These are phyloP conservation scores for Plasmodium falciparum DNA, from an alignment of 169 alveolate genomes.

Conservation along the genomic window DNA sequence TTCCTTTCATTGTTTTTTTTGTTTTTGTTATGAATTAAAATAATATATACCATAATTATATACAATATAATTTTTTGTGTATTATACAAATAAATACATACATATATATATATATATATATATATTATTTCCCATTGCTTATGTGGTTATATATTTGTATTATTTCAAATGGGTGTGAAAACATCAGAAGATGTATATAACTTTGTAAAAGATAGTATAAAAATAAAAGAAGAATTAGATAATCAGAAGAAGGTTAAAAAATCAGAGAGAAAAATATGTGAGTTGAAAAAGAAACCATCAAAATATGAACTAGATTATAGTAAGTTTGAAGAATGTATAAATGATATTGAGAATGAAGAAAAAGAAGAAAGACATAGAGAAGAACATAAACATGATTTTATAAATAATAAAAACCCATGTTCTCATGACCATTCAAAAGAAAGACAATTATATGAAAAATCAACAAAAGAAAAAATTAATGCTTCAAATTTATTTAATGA, in stretches of 20 bases:
- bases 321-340: slow-evolving; percentile 58
- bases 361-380: slow-evolving; percentile 30
- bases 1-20: no score
- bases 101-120: neutral
- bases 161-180: slow-evolving; percentile 37
- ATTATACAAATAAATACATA: neutral
- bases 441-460: slow-evolving; percentile 75
- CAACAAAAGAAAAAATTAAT: slow-evolving; percentile 52
- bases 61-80: neutral
- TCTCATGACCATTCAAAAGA: slow-evolving; percentile 76
- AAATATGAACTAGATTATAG: slow-evolving; percentile 64
- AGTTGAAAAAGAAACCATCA: slow-evolving; percentile 5
- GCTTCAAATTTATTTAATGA: slow-evolving; percentile 67
- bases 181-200: slow-evolving; percentile 72
- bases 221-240: slow-evolving; percentile 75
- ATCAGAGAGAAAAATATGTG: slow-evolving; percentile 7
- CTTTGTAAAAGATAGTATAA: slow-evolving; percentile 67
- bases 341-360: slow-evolving; percentile 65
- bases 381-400: slow-evolving; percentile 18
- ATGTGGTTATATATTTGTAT: no score
- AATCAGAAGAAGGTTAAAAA: slow-evolving; percentile 8
- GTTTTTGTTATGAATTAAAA: no score
- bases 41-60: no score
- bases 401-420: slow-evolving; percentile 48
- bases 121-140: no score